A percentile compares a stretch with the other conserved stretches of the same genome.
Conservation (phyloP, 2,329 filamentous ascomycete species). For the Ceratocystis cubensis region DNA sequence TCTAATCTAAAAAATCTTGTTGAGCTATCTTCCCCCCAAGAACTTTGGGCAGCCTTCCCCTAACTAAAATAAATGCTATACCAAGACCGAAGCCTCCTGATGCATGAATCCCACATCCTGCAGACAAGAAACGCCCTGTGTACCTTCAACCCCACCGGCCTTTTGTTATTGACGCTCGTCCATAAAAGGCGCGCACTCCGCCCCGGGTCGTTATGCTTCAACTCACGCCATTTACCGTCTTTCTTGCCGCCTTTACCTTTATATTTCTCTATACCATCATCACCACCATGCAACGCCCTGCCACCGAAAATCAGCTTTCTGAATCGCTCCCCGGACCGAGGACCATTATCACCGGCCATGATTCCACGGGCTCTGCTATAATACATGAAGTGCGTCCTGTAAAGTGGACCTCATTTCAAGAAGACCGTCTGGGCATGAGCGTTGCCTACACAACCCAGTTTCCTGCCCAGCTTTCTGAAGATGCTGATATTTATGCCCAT, state of each 20-base stretch:
- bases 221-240: neutral
- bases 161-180: neutral
- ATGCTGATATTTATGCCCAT: conserved; percentile 32
- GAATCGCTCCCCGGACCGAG: conserved; percentile 18
- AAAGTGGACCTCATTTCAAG: conserved; percentile 25
- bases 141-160: neutral
- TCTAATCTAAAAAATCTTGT: no score
- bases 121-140: neutral
- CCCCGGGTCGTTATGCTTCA: neutral
- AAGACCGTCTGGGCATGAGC: conserved; percentile 29
- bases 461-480: conserved; percentile 31
- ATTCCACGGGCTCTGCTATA: conserved; percentile 20
- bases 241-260: conserved; percentile 8
- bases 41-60: neutral
- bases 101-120: conserved; percentile 8
- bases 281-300: conserved; percentile 12
- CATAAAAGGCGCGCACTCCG: conserved; percentile 7
- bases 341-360: conserved; percentile 21
- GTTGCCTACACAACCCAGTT: conserved; percentile 35
- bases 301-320: conserved; percentile 17
- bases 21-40: neutral
- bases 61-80: neutral
- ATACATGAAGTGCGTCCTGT: conserved; percentile 22
- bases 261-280: conserved; percentile 9
- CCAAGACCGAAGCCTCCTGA: neutral